phyloP scores from a whole-genome alignment of 148 eudicot species.

The Vaccinium darrowii region DNA sequence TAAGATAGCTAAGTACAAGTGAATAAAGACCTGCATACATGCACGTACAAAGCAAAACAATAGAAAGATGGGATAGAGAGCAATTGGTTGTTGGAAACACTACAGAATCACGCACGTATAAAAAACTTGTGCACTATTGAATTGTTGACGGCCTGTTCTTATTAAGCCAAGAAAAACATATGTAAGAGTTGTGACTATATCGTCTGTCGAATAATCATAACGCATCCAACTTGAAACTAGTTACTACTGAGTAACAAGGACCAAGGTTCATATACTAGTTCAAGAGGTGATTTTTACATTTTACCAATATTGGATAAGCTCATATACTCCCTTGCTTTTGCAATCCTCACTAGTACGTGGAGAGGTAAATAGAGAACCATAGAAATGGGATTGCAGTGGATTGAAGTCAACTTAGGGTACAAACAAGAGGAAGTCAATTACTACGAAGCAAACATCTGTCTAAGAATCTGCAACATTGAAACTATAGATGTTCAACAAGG shows the following conservation, averaged over 20 bases:
- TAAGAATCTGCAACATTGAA: background rate
- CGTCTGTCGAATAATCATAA: background rate
- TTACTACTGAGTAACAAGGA: background rate
- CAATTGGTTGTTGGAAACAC: background rate
- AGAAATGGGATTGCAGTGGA: background rate
- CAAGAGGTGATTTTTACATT: background rate
- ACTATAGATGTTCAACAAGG: background rate
- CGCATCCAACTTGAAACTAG: background rate
- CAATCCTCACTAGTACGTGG: background rate
- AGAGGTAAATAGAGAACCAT: background rate
- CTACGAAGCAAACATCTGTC: background rate
- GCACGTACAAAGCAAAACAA: background rate
- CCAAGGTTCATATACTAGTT: background rate
- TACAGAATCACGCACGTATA: background rate
- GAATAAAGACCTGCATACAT: background rate
- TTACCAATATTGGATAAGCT: background rate
- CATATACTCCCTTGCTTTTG: background rate
- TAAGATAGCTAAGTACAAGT: background rate
- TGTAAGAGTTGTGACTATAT: background rate
- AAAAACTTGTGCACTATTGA: background rate
- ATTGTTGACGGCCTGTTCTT: background rate
- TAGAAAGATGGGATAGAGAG: background rate
- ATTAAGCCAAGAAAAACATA: background rate
- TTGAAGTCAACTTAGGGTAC: background rate
- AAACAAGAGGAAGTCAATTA: background rate